Evolutionary conservation across 306 rosid genomes (phyloP), one percentile per base, ranked within the genome.

Genomic region (Lathyrus tuberosus): DNA sequence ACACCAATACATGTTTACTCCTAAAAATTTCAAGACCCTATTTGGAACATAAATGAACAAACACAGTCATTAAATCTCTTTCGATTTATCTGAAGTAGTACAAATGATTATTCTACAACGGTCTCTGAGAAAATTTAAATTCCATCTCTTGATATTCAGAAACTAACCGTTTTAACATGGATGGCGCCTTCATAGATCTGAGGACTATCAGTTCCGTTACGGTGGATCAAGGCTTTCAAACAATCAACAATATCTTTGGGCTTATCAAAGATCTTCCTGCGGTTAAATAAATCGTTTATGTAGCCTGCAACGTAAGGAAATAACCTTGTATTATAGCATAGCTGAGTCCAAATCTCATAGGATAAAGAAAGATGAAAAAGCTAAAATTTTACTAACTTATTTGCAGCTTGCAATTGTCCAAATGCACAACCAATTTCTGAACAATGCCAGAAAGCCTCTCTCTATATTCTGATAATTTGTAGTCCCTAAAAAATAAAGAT

Each of bases 21-120:
- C 8, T 78, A 41, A 78, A 67, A 16, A 78, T 48, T 20, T 78
- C 82, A 40, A 73, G 14, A 26, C 78, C 78, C 82, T 78, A 57
- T 56, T 62, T 17, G 26, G 10, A 13, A 53, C 54, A 51, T 13
- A 40, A 17, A 51, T 18, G 6, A 51, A 51, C 57, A 51, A 18
- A 4, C 28, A 20, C 28, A 20, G 52, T 47, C 10, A 47, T 0
- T 47, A 16, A 47, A 6, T 24, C 38, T 56, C 10, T 28, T 26
- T 7, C 40, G 2, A 8, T 6, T 35, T 35, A 35, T 35, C 8
- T 35, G 10, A 35, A 8, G 10, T 35, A 35, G 40, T 35, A 35
- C 40, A 1, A 35, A 35, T 35, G 10, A 35, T 35, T 35, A 35
- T 35, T 35, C 8, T 35, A 35, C 40, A 35, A 35, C 40, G 3